A percentile compares a stretch with the other conserved stretches of the same genome.
These are phyloP conservation scores for Lecanosticta acicola DNA, from an alignment of 2,329 filamentous ascomycete species.

Conservation along the genomic window DNA sequence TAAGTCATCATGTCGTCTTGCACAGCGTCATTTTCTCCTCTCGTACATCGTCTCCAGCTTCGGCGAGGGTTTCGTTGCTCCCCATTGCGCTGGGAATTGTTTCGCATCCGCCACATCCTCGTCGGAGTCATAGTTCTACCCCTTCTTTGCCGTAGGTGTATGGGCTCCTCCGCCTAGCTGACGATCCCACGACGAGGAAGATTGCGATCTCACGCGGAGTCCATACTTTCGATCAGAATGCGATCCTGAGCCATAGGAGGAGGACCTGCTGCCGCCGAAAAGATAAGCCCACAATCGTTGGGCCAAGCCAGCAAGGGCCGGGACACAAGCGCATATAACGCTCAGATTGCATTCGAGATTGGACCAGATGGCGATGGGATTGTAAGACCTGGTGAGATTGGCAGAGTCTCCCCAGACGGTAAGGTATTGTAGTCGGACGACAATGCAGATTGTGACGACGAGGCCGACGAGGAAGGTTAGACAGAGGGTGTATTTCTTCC, in stretches of 20 bases:
- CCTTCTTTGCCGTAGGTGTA: too few species aligned
- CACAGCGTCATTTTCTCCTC: too few species aligned
- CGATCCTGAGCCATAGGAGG: not conserved
- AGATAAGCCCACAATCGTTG: slow-evolving; percentile 4
- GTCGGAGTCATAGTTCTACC: too few species aligned
- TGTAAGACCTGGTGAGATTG: slow-evolving; percentile 16
- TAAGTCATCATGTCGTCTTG: too few species aligned
- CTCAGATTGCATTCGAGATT: slow-evolving; percentile 16
- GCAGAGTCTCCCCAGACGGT: slow-evolving; percentile 4
- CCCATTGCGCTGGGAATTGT: not conserved
- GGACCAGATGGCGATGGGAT: slow-evolving; percentile 15
- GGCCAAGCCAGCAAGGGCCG: slow-evolving; percentile 11
- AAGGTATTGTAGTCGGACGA: slow-evolving; percentile 12
- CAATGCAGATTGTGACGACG: slow-evolving; percentile 17
- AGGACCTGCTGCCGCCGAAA: not conserved
- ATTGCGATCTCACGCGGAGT: not conserved
- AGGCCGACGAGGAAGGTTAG: slow-evolving; percentile 14
- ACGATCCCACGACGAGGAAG: not conserved
- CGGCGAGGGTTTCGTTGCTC: not conserved
- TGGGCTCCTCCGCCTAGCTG: too few species aligned
- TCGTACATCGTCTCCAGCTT: too few species aligned
- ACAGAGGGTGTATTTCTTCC: slow-evolving; percentile 9
- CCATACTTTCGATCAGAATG: not conserved
- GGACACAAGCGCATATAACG: slow-evolving; percentile 20
- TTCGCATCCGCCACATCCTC: not conserved